Evolutionary conservation across 257 asterid species (phyloP), one percentile per base, ranked within the genome.

Genomic region (Anisodus tanguticus): DNA sequence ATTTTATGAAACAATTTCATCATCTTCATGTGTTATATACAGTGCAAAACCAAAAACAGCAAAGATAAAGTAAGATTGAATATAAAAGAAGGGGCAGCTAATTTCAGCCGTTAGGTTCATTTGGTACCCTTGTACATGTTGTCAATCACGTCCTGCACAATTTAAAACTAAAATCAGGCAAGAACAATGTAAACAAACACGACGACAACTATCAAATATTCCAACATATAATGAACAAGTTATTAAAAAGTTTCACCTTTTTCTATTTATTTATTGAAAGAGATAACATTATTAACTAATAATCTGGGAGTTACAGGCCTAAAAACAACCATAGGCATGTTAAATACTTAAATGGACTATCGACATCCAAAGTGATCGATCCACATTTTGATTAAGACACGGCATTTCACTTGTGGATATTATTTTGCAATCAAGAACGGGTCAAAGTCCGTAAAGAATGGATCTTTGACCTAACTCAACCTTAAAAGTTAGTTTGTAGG

Each of bases 71-170:
- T 77, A 77, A 13, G 2, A 8, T 74, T 12, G 4, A 26, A 76
- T 22, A 22, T 6, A 15, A 76, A 77, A 76, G 1, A 26, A 77
- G 60, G 13, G 9, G 9, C 4, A 51, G 62, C 13, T 53, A 77
- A 31, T 37, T 51, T 76, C 64, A 26, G 31, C 26, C 4, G 49
- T 77, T 77, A 53, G 62, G 22, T 53, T 87, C 81, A 77, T 53
- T 53, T 10, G 59, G 31, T 72, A 69, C 82, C 85, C 83, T 67
- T 82, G 80, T 82, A 82, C 80, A 82, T 82, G 80, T n/a, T 82
- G 80, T 77, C 81, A 13, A 77, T 77, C 26, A 53, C 15, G 3
- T 77, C 81, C 81, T 77, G 64, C 81, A 26, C 45, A 53, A 26
- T 6, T 6, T 7, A 22, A 49, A 49, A 51, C 12, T 15, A 22